Evolutionary conservation across 305 asterid species (phyloP).

Genomic region (Euphrasia arctica): DNA sequence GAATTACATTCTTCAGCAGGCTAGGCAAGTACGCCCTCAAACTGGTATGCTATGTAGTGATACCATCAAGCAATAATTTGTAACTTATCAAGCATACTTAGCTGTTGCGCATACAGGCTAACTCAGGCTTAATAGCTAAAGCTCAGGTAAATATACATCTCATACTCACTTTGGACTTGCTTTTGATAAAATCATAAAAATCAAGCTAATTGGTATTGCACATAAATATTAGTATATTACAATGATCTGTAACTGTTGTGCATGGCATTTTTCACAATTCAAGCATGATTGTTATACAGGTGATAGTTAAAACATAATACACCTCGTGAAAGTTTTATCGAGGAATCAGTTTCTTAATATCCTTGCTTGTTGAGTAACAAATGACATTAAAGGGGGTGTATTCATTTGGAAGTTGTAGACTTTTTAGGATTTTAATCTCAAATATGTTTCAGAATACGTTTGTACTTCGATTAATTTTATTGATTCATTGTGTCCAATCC

Average conservation of each 20-base stretch:
- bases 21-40: constrained; percentile 2
- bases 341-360: background rate
- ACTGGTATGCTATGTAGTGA: constrained; percentile 10
- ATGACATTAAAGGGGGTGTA: background rate
- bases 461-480: background rate
- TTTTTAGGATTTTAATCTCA: no score
- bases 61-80: constrained; percentile 7
- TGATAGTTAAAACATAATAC: background rate
- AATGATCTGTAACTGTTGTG: background rate
- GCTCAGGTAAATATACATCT: background rate
- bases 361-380: constrained; percentile 6
- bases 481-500: background rate
- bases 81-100: background rate
- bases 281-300: constrained; percentile 1
- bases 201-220: background rate
- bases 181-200: background rate
- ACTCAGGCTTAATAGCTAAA: background rate
- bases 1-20: constrained; percentile 4
- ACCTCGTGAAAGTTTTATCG: constrained; percentile 1
- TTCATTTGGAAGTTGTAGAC: background rate
- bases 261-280: constrained; percentile 4
- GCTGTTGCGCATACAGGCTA: background rate
- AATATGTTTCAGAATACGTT: background rate
- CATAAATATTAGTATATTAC: background rate
- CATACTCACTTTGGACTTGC: background rate